Evolutionary conservation across 805 yeast species (phyloP).

Genomic region (Phaffomyces thermotolerans): DNA sequence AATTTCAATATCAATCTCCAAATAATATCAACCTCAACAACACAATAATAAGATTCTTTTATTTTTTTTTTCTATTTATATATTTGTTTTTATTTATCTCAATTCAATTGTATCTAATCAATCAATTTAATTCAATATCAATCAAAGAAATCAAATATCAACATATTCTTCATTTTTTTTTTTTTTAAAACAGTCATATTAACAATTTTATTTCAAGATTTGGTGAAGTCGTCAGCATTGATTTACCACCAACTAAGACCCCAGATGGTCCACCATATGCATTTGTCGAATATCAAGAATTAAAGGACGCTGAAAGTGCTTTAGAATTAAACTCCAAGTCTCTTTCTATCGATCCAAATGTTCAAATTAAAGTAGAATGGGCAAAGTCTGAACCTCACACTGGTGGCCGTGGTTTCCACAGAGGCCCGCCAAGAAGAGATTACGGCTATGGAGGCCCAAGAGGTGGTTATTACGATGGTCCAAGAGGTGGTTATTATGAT

Average conservation of each 20-base stretch:
- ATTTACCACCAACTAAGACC: conserved; percentile 55
- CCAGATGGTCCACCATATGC: conserved; percentile 56
- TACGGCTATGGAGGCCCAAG: conserved; percentile 10
- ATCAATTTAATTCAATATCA: background rate
- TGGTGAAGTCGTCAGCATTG: conserved; percentile 52
- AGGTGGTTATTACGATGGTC: conserved; percentile 9
- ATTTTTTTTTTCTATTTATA: no score
- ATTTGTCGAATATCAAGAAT: conserved; percentile 49
- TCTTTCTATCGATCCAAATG: conserved; percentile 32
- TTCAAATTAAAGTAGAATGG: conserved; percentile 43
- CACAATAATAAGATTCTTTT: no score
- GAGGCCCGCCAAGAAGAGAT: conserved; percentile 10
- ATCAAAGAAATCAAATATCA: background rate
- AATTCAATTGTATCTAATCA: no score
- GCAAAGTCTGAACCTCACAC: conserved; percentile 50
- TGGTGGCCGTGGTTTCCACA: conserved; percentile 13
- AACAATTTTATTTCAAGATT: conserved; percentile 28
- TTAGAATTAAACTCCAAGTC: conserved; percentile 39
- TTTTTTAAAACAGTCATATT: background rate
- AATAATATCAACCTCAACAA: no score
- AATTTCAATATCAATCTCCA: background rate
- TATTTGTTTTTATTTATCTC: no score
- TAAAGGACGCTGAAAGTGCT: conserved; percentile 49
- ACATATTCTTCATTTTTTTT: background rate
- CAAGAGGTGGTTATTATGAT: conserved; percentile 9